Evolutionary conservation across 257 asterid species (phyloP).

Genomic region (Salvia miltiorrhiza): DNA sequence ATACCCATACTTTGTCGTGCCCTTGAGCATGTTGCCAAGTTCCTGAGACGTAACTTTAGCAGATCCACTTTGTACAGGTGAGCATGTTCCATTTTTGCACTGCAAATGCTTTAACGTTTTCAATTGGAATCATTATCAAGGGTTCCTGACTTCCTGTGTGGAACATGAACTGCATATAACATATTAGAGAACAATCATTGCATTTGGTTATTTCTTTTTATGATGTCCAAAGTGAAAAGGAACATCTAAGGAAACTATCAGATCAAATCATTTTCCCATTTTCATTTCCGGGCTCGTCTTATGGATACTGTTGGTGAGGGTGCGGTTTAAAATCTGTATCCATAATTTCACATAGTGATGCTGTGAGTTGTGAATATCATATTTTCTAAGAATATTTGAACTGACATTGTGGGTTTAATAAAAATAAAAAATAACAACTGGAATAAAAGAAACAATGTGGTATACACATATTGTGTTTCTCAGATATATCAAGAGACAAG

Average conservation of each 20-base stretch:
- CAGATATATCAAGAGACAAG: neutral
- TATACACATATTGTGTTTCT: neutral
- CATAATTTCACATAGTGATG: neutral
- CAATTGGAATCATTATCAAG: neutral
- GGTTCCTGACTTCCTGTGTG: neutral
- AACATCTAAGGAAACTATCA: neutral
- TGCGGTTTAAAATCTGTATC: neutral
- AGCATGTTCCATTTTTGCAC: slow-evolving; percentile 10
- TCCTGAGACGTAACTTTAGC: slow-evolving; percentile 79
- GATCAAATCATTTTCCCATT: neutral
- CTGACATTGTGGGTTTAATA: neutral
- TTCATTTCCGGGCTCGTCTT: neutral
- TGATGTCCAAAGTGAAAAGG: neutral
- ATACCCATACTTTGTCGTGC: slow-evolving; percentile 80
- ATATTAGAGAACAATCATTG: no score
- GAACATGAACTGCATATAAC: neutral
- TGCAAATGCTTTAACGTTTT: neutral
- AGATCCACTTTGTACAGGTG: slow-evolving; percentile 85
- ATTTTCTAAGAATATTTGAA: neutral
- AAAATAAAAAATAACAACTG: neutral
- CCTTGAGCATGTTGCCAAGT: slow-evolving; percentile 78
- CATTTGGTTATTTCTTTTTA: neutral
- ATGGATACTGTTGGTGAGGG: neutral
- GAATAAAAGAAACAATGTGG: neutral
- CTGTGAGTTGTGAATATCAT: neutral